Percentiles rank a stretch among this genome's conserved stretches.
phyloP scores from a whole-genome alignment of 140 eudicot species.

The Oenanthe javanica region DNA sequence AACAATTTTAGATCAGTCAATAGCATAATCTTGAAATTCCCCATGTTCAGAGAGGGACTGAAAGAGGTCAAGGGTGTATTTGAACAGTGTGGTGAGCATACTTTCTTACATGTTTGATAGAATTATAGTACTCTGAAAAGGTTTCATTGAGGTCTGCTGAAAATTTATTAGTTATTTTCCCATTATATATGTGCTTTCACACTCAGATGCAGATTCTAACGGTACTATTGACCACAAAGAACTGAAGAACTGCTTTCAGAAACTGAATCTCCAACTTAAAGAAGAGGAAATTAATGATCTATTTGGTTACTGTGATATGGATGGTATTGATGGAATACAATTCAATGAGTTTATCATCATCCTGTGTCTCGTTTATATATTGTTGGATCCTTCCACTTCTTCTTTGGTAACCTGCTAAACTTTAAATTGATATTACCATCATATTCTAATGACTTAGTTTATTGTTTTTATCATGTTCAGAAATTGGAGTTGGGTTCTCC shows the following conservation, averaged over 20 bases:
- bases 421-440: not conserved
- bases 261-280: conserved; percentile 35
- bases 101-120: conserved; percentile 1
- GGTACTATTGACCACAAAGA: conserved; percentile 59
- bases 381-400: conserved; percentile 42
- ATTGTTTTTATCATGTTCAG: conserved; percentile 20
- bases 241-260: conserved; percentile 56
- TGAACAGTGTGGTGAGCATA: conserved; percentile 50
- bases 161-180: not conserved
- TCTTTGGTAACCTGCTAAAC: conserved; percentile 16
- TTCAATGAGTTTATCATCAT: conserved; percentile 68
- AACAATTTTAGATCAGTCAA: conserved; percentile 47
- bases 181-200: not conserved
- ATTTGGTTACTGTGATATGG: conserved; percentile 53
- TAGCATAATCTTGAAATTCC: conserved; percentile 65
- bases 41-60: conserved; percentile 54
- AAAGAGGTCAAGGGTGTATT: conserved; percentile 55
- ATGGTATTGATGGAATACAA: conserved; percentile 52
- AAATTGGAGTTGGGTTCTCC: conserved; percentile 42
- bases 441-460: not conserved
- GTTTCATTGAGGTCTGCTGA: not conserved
- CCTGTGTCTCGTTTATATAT: conserved; percentile 56
- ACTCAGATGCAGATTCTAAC: conserved; percentile 58
- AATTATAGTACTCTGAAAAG: not conserved
- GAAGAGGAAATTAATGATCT: conserved; percentile 61